Evolutionary conservation across 2,329 filamentous ascomycete genomes (phyloP), one percentile per base, ranked within the genome.

Genomic region (Chaetomium olivaceum): DNA sequence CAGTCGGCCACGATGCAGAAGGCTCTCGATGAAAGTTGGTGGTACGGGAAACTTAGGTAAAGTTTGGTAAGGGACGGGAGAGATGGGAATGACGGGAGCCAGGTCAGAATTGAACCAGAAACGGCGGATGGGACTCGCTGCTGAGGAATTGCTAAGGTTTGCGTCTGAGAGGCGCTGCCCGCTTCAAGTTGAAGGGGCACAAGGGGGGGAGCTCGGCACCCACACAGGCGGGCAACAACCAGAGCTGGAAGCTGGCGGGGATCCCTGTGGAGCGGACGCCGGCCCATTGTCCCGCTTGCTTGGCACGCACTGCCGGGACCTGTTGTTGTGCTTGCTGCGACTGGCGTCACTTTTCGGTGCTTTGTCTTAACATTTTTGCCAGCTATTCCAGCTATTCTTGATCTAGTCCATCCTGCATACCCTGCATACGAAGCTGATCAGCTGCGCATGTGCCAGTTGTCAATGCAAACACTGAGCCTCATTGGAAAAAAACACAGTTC

Each of bases 231-330:
- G 39, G 39, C 39, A 43, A 14, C 39, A 43, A 43, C 3, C 39
- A 43, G 39, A 43, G 21, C 29, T 12, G n/a, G 36, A 52, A 39
- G 61, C 51, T 51, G 55, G 46, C 21, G 62, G 62, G 48, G 55
- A 54, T 55, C 55, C 62, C 27, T 54, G 62, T 51, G 33, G 31
- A 25, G 54, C 31, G 31, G 25, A 31, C 21, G 16, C 61, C 55
- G 55, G 62, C 7, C 56, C 62, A 58, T 52, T 58, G 55, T 59
- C 62, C 62, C 55, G 55, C 46, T 52, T 39, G 27, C 54, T 52
- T 58, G 60, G 51, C 60, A 56, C 23, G 4, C n/a, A 23, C 33
- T 57, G 55, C 55, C 39, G 55, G 55, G 55, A 43, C 54, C 29
- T 48, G 36, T 6, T 48, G 36, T 6, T 25, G 19, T 23, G 36